Percentiles rank a stretch among this genome's conserved stretches.
Conservation (phyloP, 225 moss, liverwort and hornwort genomes). For the Rhytidiadelphus loreus region DNA sequence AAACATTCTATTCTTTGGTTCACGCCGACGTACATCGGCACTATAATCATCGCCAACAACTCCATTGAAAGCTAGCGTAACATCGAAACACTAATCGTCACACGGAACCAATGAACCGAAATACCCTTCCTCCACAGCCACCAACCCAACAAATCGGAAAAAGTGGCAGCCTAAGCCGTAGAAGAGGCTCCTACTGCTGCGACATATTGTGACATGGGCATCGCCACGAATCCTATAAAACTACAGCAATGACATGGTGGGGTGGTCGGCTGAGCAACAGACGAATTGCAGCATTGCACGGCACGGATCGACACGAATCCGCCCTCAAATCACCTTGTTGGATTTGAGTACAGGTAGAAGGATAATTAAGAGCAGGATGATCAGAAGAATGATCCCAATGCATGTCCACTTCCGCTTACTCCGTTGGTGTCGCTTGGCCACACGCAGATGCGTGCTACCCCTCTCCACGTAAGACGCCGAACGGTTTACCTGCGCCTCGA, state of each 20-base stretch:
- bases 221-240: background rate
- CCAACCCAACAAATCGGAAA: background rate
- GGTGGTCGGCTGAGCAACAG: background rate
- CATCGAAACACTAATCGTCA: background rate
- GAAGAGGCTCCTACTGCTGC: background rate
- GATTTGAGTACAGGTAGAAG: constrained; percentile 9
- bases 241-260: background rate
- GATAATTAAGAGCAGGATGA: constrained; percentile 12
- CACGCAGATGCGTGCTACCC: constrained; percentile 19
- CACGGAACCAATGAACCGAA: background rate
- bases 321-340: constrained; percentile 14
- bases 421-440: constrained; percentile 30
- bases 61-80: background rate
- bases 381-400: constrained; percentile 24
- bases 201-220: background rate
- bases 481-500: constrained; percentile 31
- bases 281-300: background rate
- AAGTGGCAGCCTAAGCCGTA: background rate
- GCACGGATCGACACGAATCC: background rate
- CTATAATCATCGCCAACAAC: background rate
- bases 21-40: background rate
- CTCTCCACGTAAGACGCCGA: constrained; percentile 37
- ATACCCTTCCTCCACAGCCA: background rate
- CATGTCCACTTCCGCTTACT: constrained; percentile 33
- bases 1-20: background rate